Percentiles rank a stretch among this genome's conserved stretches.
These are phyloP conservation scores for Crataegus laevigata DNA, from an alignment of 306 rosid species.

Conservation along the genomic window DNA sequence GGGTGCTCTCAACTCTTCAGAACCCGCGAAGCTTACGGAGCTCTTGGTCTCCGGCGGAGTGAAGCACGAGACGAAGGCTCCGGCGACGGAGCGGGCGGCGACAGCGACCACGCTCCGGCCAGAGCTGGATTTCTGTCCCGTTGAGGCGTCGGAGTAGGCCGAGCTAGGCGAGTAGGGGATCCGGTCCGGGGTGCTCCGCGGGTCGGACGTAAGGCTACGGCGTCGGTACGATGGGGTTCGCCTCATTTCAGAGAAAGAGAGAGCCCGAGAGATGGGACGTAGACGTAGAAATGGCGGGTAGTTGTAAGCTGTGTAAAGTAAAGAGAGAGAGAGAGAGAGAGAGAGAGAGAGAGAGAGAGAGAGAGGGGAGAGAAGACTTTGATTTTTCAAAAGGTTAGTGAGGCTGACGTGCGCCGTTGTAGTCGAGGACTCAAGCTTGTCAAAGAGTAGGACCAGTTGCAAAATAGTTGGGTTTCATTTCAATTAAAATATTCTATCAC, in stretches of 20 bases:
- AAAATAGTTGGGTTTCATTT: not conserved
- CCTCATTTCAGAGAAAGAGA: constrained; percentile 13
- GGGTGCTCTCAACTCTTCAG: constrained; percentile 43
- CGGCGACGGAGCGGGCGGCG: constrained; percentile 55
- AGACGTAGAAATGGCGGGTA: constrained; percentile 17
- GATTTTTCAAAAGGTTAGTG: not conserved
- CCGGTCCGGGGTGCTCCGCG: constrained; percentile 26
- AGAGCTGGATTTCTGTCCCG: constrained; percentile 19
- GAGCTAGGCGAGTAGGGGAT: constrained; percentile 26
- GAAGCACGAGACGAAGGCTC: constrained; percentile 58
- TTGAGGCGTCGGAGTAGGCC: constrained; percentile 28
- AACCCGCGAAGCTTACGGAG: constrained; percentile 32
- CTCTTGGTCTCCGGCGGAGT: constrained; percentile 52
- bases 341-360: not conserved
- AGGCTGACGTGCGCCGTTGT: constrained; percentile 13
- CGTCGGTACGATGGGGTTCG: constrained; percentile 10
- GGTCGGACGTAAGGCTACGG: constrained; percentile 24
- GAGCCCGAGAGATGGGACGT: not conserved
- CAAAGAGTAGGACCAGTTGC: not conserved
- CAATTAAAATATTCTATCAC: not conserved
- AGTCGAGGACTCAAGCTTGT: not conserved
- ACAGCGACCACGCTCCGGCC: constrained; percentile 27
- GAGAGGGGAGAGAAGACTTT: constrained; percentile 10
- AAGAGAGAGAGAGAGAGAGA: not conserved
- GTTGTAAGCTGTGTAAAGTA: not conserved